These are phyloP conservation scores for Diplodia scrobiculata DNA, from an alignment of 2,329 filamentous ascomycete genomes.

Conservation along the genomic window DNA sequence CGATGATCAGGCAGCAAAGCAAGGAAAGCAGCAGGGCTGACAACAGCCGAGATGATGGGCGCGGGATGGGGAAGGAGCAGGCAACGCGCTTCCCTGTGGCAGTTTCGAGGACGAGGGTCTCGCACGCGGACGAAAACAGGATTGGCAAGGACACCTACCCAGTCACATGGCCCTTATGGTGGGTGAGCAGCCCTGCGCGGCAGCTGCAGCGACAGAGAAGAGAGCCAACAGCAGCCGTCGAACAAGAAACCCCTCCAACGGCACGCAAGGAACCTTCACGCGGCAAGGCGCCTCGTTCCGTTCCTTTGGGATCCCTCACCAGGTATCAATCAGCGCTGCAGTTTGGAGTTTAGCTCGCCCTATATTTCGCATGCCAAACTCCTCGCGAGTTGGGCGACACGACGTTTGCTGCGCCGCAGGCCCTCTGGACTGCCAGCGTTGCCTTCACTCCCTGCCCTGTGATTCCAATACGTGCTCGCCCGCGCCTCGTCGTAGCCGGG, in stretches of 20 bases:
- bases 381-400: too few relatives aligned
- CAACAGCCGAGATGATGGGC: neutral
- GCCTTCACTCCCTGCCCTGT: neutral
- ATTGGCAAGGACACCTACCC: too few relatives aligned
- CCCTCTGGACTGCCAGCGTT: neutral
- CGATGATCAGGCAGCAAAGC: too few relatives aligned
- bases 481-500: neutral
- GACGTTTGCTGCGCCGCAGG: neutral
- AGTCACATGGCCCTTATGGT: neutral
- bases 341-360: too few relatives aligned
- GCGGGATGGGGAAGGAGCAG: too few relatives aligned
- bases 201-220: neutral
- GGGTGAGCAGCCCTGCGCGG: neutral
- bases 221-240: too few relatives aligned
- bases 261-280: too few relatives aligned
- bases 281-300: neutral
- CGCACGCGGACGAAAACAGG: too few relatives aligned
- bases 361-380: neutral
- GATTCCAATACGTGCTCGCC: neutral
- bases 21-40: too few relatives aligned
- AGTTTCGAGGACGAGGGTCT: too few relatives aligned
- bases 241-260: too few relatives aligned
- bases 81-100: too few relatives aligned
- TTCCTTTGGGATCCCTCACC: neutral
- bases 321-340: neutral